These are phyloP conservation scores for Bonia amplexicaulis DNA, from an alignment of 176 grass and related monocot genomes.

Conservation along the genomic window DNA sequence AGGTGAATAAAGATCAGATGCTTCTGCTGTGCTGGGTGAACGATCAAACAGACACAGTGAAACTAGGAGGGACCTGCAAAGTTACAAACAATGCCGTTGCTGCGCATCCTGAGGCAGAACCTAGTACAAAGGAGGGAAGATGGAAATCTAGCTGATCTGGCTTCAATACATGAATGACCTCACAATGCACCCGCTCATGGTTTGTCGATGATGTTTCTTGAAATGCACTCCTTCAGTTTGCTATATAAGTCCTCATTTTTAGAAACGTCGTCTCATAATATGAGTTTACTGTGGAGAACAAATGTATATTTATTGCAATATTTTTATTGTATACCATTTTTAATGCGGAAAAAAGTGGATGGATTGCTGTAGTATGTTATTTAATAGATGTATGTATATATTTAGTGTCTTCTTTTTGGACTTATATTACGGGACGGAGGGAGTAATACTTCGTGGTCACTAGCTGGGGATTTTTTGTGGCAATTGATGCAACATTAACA, in stretches of 20 bases:
- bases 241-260: no score
- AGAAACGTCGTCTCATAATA: no score
- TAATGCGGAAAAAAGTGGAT: no score
- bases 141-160: not conserved
- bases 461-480: not conserved
- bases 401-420: no score
- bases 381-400: not conserved
- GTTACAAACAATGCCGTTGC: not conserved
- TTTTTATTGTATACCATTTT: no score
- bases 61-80: not conserved
- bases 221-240: not conserved
- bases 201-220: not conserved
- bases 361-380: no score
- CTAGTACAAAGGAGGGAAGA: not conserved
- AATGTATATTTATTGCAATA: no score
- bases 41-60: constrained; percentile 17
- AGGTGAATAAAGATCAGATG: not conserved
- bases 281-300: no score
- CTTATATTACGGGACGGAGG: no score
- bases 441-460: not conserved
- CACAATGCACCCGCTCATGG: not conserved
- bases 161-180: not conserved
- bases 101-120: not conserved
- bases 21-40: not conserved
- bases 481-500: not conserved